Conservation (phyloP, 495 filamentous ascomycete species). For the Pyronema domesticum region DNA sequence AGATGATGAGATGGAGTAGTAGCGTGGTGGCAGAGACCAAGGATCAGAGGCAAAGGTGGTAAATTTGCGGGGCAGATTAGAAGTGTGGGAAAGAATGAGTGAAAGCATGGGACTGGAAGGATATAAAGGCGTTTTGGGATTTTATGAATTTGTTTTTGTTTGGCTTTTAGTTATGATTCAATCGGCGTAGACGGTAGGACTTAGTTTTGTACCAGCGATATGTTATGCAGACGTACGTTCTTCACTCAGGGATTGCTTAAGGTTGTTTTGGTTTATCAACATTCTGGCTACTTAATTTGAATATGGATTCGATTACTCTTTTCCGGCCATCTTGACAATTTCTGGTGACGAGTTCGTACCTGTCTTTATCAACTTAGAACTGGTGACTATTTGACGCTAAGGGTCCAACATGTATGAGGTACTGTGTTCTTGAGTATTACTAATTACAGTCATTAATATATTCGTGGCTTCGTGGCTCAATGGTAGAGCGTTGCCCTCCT, state of each 20-base stretch:
- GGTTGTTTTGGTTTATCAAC: not conserved
- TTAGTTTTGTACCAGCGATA: not conserved
- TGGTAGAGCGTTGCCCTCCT: constrained; percentile 22
- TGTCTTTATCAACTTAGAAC: too few species aligned
- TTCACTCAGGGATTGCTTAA: not conserved
- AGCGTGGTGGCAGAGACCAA: not conserved
- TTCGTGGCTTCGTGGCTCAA: constrained; percentile 13
- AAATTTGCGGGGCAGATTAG: not conserved
- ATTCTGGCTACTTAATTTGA: too few species aligned
- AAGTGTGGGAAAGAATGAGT: not conserved
- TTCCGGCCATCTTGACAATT: too few species aligned
- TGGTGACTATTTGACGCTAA: too few species aligned
- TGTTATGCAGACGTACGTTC: not conserved
- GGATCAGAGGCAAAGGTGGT: not conserved
- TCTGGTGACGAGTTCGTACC: too few species aligned
- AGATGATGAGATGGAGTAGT: constrained; percentile 3
- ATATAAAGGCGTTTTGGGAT: not conserved
- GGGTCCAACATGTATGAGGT: too few species aligned
- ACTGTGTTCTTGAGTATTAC: too few species aligned
- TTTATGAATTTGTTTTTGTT: not conserved
- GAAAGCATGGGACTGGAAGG: not conserved
- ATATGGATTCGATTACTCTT: too few species aligned
- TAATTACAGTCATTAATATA: too few species aligned
- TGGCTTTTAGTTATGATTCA: not conserved
- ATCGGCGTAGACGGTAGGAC: not conserved